Conservation (phyloP, 306 rosid species). For the Comarum palustre region DNA sequence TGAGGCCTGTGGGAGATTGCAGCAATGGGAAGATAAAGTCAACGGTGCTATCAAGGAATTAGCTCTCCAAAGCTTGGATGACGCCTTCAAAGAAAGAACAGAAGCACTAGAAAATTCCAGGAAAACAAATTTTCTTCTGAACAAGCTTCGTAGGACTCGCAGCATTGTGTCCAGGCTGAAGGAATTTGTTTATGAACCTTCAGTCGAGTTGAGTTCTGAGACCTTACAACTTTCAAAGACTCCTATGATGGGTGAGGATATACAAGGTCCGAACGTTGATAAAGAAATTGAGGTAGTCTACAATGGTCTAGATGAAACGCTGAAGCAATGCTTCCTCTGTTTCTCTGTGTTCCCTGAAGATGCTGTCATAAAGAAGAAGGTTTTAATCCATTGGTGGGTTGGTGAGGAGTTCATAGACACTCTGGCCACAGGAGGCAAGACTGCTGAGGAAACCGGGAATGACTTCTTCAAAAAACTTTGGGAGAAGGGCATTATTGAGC, state of each 20-base stretch:
- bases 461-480: not conserved
- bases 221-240: not conserved
- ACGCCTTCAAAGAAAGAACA: conserved; percentile 7
- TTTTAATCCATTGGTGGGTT: conserved; percentile 27
- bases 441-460: not conserved
- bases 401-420: conserved; percentile 26
- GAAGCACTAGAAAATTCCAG: not conserved
- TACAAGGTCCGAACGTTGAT: not conserved
- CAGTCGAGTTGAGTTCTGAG: not conserved
- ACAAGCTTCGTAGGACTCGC: not conserved
- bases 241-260: not conserved
- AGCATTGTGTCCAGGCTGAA: not conserved
- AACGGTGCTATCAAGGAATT: not conserved
- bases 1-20: not conserved
- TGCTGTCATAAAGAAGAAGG: conserved; percentile 22
- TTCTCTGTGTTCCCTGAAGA: conserved; percentile 28
- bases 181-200: not conserved
- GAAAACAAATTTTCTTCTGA: not conserved
- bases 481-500: conserved; percentile 14
- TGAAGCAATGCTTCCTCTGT: conserved; percentile 13
- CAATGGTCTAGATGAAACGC: not conserved
- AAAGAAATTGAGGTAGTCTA: not conserved
- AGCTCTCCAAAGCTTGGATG: conserved; percentile 11
- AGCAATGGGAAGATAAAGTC: not conserved
- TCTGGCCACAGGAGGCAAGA: not conserved